Conservation (phyloP, 2,329 filamentous ascomycete species). For the Xylariaceae sp. region DNA sequence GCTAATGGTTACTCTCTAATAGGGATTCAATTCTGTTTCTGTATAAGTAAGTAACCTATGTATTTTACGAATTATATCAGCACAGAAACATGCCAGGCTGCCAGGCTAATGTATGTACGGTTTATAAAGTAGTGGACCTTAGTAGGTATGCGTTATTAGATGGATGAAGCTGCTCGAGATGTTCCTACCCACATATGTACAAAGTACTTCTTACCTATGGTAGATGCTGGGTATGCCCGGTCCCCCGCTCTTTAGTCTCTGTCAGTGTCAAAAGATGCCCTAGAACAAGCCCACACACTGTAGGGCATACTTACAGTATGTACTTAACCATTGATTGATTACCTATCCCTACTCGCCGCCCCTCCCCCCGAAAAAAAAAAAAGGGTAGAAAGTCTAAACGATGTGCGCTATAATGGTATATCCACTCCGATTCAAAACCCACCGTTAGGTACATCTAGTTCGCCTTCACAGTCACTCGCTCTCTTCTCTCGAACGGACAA, state of each 20-base stretch:
- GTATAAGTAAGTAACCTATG: no score
- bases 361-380: background rate
- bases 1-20: constrained; percentile 5
- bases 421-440: constrained; percentile 22
- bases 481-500: constrained; percentile 2
- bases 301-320: background rate
- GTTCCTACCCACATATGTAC: constrained; percentile 1
- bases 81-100: no score
- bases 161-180: background rate
- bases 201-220: no score
- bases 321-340: constrained; percentile 19
- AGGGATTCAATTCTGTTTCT: background rate
- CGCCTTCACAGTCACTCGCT: background rate
- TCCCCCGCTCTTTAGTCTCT: constrained; percentile 23
- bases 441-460: constrained; percentile 1
- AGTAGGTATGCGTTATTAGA: no score
- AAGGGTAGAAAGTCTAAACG: constrained; percentile 14
- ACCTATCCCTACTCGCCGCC: constrained; percentile 16
- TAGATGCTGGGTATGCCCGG: no score
- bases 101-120: no score
- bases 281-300: background rate
- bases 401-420: constrained; percentile 23
- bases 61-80: no score
- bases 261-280: background rate
- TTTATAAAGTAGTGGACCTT: no score